These are phyloP conservation scores for Boletus rubescentipes DNA, from an alignment of 768 basidiomycete species.

Conservation along the genomic window DNA sequence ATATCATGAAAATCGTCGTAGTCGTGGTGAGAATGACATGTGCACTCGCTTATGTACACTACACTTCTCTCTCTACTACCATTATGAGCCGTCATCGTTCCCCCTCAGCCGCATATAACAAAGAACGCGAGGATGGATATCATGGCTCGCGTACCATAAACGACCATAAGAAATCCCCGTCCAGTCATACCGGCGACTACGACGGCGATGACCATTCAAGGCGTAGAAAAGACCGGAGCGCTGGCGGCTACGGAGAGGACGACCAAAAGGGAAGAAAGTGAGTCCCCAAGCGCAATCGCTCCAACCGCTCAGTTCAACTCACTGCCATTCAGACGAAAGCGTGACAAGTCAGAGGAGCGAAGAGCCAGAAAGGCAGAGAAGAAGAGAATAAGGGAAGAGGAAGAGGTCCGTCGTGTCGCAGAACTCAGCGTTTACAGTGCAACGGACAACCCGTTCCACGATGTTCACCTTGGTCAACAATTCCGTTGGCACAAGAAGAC, in stretches of 20 bases:
- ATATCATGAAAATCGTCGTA: constrained; percentile 19
- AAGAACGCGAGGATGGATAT: constrained; percentile 31
- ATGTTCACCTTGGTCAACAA: constrained; percentile 92
- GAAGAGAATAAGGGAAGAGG: constrained; percentile 76
- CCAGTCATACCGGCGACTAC: constrained; percentile 33
- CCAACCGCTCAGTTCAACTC: neutral
- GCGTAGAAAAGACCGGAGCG: constrained; percentile 23
- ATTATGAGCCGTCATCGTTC: constrained; percentile 48
- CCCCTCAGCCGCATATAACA: constrained; percentile 41
- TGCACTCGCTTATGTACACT: no score
- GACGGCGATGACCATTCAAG: constrained; percentile 29
- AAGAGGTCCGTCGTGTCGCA: constrained; percentile 88
- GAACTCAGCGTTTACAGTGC: constrained; percentile 97
- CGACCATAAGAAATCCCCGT: constrained; percentile 29
- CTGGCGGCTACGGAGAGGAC: constrained; percentile 23
- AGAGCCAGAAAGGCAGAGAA: constrained; percentile 87
- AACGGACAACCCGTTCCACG: constrained; percentile 97
- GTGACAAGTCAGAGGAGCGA: constrained; percentile 86
- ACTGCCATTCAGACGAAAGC: constrained; percentile 57
- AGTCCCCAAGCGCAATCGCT: constrained; percentile 13
- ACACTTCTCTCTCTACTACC: neutral
- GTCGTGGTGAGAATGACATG: neutral
- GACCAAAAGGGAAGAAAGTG: constrained; percentile 50
- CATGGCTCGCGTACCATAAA: constrained; percentile 36
- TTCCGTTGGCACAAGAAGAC: constrained; percentile 99